phyloP scores from a whole-genome alignment of 176 grass and related monocot species.

The Melocanna baccifera region DNA sequence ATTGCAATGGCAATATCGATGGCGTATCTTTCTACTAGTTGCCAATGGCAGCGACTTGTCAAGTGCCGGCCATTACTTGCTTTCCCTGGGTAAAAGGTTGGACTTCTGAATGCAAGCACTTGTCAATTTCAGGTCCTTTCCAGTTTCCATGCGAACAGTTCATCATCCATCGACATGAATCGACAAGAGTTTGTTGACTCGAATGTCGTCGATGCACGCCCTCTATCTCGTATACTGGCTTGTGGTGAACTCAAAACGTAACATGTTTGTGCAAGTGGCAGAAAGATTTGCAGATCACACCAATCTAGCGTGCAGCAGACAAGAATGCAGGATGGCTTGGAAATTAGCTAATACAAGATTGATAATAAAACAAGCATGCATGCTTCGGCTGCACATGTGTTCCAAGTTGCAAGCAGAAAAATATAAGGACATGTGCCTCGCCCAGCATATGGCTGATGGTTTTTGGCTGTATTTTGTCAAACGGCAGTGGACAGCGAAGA shows the following conservation, averaged over 20 bases:
- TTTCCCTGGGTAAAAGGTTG: neutral
- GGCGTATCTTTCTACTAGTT: neutral
- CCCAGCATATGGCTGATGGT: conserved; percentile 3
- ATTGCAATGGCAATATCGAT: neutral
- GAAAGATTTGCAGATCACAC: neutral
- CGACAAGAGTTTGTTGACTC: neutral
- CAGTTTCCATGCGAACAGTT: neutral
- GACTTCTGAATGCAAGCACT: conserved; percentile 15
- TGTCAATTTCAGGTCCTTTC: conserved; percentile 19
- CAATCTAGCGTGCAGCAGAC: neutral
- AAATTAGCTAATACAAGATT: neutral
- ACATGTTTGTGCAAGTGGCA: neutral
- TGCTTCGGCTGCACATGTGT: neutral
- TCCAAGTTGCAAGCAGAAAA: neutral
- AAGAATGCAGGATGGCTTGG: neutral
- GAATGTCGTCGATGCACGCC: neutral
- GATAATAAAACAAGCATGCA: too few species aligned
- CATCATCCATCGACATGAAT: neutral
- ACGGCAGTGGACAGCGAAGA: fast-evolving
- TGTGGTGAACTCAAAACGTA: neutral
- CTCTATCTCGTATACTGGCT: neutral
- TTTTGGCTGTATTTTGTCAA: too few species aligned
- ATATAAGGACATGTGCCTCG: conserved; percentile 12
- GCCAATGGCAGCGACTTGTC: conserved; percentile 8
- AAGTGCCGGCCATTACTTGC: neutral